Evolutionary conservation across 2,329 filamentous ascomycete genomes (phyloP).

Genomic region (Ciborinia camelliae): DNA sequence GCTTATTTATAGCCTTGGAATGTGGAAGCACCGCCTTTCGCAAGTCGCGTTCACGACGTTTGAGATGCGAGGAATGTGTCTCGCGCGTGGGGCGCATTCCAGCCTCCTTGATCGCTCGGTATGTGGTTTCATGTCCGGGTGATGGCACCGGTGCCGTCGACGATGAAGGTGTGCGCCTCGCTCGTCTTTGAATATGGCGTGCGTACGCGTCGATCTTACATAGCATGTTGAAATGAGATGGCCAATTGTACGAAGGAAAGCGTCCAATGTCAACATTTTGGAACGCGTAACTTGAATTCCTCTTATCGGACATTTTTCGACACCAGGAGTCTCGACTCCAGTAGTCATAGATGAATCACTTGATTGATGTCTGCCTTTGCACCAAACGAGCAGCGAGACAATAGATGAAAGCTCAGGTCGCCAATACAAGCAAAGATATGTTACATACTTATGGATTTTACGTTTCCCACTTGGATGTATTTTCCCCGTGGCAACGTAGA

Average conservation of each 20-base stretch:
- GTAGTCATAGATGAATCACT: no score
- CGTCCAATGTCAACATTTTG: no score
- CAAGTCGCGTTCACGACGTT: not conserved
- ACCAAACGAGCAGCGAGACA: no score
- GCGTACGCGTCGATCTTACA: not conserved
- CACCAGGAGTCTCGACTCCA: no score
- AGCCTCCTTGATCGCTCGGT: not conserved
- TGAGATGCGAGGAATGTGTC: not conserved
- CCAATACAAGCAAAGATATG: no score
- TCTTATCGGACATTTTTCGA: no score
- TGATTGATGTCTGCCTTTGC: no score
- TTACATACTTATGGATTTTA: no score
- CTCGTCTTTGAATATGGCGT: not conserved
- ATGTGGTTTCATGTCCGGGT: not conserved
- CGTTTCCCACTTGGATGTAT: no score
- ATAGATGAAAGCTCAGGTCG: no score
- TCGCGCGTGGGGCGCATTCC: not conserved
- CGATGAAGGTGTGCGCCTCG: not conserved
- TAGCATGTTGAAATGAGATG: not conserved
- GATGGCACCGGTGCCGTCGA: not conserved
- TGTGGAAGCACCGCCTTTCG: not conserved
- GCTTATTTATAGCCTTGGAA: not conserved
- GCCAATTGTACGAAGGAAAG: not conserved
- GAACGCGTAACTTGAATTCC: no score
- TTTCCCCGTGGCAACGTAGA: no score